Base-by-base conservation (phyloP, 352 stramenopile species). In the Pythium aquatile region DNA sequence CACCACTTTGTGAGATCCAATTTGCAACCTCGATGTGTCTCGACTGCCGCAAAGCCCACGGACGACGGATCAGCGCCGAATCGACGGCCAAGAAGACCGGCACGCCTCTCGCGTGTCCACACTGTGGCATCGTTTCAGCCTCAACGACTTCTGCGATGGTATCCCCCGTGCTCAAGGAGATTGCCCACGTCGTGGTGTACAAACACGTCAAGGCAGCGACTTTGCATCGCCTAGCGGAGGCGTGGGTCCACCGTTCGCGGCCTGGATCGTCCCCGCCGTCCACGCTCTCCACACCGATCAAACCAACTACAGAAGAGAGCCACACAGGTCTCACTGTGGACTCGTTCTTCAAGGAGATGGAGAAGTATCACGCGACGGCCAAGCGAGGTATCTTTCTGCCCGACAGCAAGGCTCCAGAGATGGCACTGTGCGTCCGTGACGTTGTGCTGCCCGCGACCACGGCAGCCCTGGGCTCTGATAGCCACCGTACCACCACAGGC, bases 401-500 rank as follows among this genome's bases (percentile, higher is more conserved):
- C 1, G 80, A 86, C 17, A 60, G 77, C 11, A 52, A 55, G 24
- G 47, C 69, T 2, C 80, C 71, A 0, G 66, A 58, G 33, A 90
- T 91, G 76, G 79, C 80, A 11, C 72, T 91, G 16, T 88, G 80
- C 42, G 64, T 79, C 29, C 70, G 64, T n/a, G 81, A 91, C 51
- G 79, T 61, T 2, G 65, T 73, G 53, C 64, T 75, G 8, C 54
- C 54, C 10, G 64, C 51, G 10, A 70, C 57, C 20, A 40, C 57
- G 3, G 42, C 46, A 32, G 10, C 29, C 3, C 13, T 58, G 17
- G 49, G 49, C 42, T 40, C 35, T n/a, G 51, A 49, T 6, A 32
- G 24, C 17, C 24, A 16, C 56, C 16, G 29, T 9, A 16, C 49
- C 54, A 56, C 20, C 24, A 63, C 55, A 20, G 26, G 14, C n/a